A percentile compares a stretch with the other conserved stretches of the same genome.
Conservation (phyloP, 345 rosid genomes). For the Hibiscus mutabilis region DNA sequence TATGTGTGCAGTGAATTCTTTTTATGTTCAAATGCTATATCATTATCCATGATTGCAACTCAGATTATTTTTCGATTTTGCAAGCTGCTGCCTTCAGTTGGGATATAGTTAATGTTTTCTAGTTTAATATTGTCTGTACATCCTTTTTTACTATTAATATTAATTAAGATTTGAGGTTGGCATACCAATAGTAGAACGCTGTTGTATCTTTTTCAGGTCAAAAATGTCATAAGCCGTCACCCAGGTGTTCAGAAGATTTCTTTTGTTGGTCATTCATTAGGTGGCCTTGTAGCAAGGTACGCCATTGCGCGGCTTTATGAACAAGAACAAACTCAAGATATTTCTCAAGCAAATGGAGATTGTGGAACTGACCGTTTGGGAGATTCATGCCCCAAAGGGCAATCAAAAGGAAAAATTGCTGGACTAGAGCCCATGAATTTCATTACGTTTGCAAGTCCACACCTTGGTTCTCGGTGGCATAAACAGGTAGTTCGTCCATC, state of each 20-base stretch:
- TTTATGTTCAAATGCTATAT: not conserved
- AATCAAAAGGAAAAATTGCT: conserved; percentile 46
- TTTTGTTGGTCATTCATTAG: conserved; percentile 79
- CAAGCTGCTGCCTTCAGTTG: not conserved
- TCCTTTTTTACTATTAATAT: not conserved
- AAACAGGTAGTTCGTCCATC: conserved; percentile 52
- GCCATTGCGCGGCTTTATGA: conserved; percentile 74
- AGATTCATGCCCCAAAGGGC: conserved; percentile 25
- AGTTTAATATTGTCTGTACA: not conserved
- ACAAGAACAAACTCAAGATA: conserved; percentile 23
- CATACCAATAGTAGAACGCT: not conserved
- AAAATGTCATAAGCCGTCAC: conserved; percentile 43
- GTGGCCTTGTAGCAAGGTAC: conserved; percentile 81
- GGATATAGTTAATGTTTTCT: not conserved
- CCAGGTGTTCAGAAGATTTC: conserved; percentile 65
- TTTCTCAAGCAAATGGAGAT: conserved; percentile 33
- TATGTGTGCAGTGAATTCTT: conserved; percentile 13
- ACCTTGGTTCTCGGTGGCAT: conserved; percentile 84
- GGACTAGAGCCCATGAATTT: conserved; percentile 79
- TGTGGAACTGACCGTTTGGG: conserved; percentile 17
- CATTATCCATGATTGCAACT: conserved; percentile 1
- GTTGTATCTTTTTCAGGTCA: conserved; percentile 45
- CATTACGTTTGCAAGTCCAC: conserved; percentile 81
- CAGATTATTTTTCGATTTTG: not conserved
- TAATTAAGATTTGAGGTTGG: conserved; percentile 1